A percentile compares a stretch with the other conserved stretches of the same genome.
These are phyloP conservation scores for Escovopsis sp. DNA, from an alignment of 2,329 filamentous ascomycete species.

Conservation along the genomic window DNA sequence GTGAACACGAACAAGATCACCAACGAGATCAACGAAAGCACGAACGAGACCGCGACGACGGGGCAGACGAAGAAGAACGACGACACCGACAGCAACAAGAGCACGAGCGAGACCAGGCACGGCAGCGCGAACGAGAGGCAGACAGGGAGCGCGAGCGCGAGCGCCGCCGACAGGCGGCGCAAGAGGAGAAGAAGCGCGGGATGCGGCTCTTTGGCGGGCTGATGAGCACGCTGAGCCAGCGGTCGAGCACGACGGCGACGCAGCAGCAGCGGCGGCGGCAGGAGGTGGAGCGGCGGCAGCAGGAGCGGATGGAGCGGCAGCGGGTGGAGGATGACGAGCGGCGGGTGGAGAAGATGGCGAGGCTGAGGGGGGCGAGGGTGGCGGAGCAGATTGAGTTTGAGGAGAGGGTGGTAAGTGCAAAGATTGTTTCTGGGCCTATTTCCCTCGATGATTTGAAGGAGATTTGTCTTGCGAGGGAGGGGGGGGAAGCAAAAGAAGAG, in stretches of 20 bases:
- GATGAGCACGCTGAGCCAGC: slow-evolving; percentile 64
- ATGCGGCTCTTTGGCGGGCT: slow-evolving; percentile 75
- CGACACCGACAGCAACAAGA: no score
- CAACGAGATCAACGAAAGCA: no score
- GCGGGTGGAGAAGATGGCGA: slow-evolving; percentile 48
- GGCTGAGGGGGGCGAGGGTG: slow-evolving; percentile 43
- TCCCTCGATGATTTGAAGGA: no score
- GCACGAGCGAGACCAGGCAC: no score
- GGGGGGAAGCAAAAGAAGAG: no score
- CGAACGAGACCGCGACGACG: no score
- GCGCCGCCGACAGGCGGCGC: slow-evolving; percentile 13
- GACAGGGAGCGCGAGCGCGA: slow-evolving; percentile 2
- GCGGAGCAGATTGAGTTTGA: slow-evolving; percentile 62
- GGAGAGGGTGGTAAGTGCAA: slow-evolving; percentile 51
- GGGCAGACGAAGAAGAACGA: no score
- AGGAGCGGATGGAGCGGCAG: slow-evolving; percentile 59
- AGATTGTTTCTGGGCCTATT: neutral
- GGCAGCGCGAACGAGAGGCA: no score
- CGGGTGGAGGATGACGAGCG: slow-evolving; percentile 54
- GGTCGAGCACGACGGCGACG: slow-evolving; percentile 38
- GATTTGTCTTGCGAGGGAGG: no score
- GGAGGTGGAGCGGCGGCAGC: slow-evolving; percentile 71
- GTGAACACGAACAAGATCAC: neutral
- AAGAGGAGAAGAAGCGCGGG: slow-evolving; percentile 72
- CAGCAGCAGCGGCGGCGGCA: slow-evolving; percentile 54